Evolutionary conservation across 2,329 filamentous ascomycete species (phyloP).

Genomic region (Fusarium buxicola): DNA sequence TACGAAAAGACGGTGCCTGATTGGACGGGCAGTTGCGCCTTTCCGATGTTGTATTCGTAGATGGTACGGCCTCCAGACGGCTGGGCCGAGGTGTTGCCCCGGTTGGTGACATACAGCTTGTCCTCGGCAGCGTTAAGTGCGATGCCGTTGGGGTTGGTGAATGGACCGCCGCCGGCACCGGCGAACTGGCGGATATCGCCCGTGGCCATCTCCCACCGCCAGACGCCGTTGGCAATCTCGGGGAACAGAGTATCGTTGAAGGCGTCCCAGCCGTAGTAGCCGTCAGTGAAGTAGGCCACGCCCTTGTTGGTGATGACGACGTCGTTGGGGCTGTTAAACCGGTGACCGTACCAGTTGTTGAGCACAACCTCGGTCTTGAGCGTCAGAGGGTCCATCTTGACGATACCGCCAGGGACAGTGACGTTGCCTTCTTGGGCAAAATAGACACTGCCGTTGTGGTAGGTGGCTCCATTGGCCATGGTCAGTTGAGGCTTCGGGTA

Average conservation of each 20-base stretch:
- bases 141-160: slow-evolving; percentile 36
- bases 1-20: slow-evolving; percentile 21
- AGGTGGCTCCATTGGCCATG: slow-evolving; percentile 31
- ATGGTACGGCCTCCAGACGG: slow-evolving; percentile 32
- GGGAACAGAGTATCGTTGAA: slow-evolving; percentile 36
- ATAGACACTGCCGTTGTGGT: slow-evolving; percentile 31
- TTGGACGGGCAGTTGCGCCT: neutral
- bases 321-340: slow-evolving; percentile 38
- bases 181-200: slow-evolving; percentile 22
- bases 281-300: slow-evolving; percentile 33
- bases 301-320: slow-evolving; percentile 24
- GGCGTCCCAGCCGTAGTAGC: slow-evolving; percentile 32
- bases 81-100: slow-evolving; percentile 27
- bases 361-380: slow-evolving; percentile 27
- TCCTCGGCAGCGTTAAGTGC: slow-evolving; percentile 27
- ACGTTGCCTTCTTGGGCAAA: slow-evolving; percentile 32
- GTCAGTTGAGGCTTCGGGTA: slow-evolving; percentile 30
- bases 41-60: slow-evolving; percentile 14
- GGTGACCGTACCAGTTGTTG: slow-evolving; percentile 29
- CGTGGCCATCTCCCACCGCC: slow-evolving; percentile 29
- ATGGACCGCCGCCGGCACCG: slow-evolving; percentile 27
- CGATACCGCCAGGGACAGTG: slow-evolving; percentile 21
- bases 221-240: slow-evolving; percentile 32
- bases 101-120: slow-evolving; percentile 33
- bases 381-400: slow-evolving; percentile 22